These are phyloP conservation scores for Fusarium redolens DNA, from an alignment of 2,329 filamentous ascomycete species.

Conservation along the genomic window DNA sequence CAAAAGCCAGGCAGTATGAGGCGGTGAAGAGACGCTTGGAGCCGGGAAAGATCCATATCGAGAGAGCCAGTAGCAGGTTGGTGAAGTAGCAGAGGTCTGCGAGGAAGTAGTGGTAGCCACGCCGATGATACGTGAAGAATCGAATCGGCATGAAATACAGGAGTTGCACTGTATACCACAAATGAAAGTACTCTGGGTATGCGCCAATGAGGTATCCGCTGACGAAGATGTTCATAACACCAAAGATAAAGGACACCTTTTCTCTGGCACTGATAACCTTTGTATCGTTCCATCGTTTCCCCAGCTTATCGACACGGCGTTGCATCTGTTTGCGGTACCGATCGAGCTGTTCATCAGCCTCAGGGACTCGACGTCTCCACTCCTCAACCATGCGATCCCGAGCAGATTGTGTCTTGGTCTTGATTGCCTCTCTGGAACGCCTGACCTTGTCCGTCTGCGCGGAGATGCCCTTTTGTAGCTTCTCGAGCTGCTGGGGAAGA, in stretches of 20 bases:
- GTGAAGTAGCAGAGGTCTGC: slow-evolving; percentile 99
- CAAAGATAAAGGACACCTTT: slow-evolving; percentile 95
- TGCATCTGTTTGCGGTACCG: slow-evolving; percentile 91
- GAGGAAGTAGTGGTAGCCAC: slow-evolving; percentile 96
- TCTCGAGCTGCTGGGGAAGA: slow-evolving; percentile 89
- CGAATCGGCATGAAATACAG: slow-evolving; percentile 98
- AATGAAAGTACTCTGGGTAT: slow-evolving; percentile 85
- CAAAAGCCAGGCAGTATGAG: slow-evolving; percentile 91
- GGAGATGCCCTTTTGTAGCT: slow-evolving; percentile 84
- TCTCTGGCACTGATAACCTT: slow-evolving; percentile 89
- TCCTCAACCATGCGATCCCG: slow-evolving; percentile 91
- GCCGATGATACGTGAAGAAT: slow-evolving; percentile 88
- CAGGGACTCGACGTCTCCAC: slow-evolving; percentile 86
- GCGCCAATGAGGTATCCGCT: slow-evolving; percentile 94
- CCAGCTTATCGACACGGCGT: slow-evolving; percentile 86
- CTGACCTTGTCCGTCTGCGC: slow-evolving; percentile 87
- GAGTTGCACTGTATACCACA: slow-evolving; percentile 91
- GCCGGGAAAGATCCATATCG: slow-evolving; percentile 88
- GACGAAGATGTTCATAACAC: slow-evolving; percentile 96
- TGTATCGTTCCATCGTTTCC: slow-evolving; percentile 87
- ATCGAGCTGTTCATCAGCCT: slow-evolving; percentile 91
- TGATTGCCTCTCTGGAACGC: slow-evolving; percentile 83
- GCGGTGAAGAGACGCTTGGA: slow-evolving; percentile 94
- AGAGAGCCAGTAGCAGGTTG: slow-evolving; percentile 85
- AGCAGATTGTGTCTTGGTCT: slow-evolving; percentile 80